These are phyloP conservation scores for Aspergillus heteromorphus DNA, from an alignment of 495 filamentous ascomycete species.

Conservation along the genomic window DNA sequence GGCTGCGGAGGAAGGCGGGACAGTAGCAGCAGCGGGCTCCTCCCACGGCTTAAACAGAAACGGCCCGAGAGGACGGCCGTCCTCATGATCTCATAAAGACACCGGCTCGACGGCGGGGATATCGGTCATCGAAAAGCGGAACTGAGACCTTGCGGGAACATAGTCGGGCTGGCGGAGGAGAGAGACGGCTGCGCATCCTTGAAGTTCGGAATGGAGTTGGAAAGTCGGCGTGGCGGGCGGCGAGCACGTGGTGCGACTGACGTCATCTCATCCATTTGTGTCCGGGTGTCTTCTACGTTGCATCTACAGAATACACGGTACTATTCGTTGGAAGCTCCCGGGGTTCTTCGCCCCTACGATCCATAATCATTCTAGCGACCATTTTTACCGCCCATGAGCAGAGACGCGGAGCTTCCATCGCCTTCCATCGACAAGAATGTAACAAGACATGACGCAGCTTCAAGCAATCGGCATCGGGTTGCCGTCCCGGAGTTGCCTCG, in stretches of 20 bases:
- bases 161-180: not conserved
- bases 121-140: conserved; percentile 1
- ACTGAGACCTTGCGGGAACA: not conserved
- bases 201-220: not conserved
- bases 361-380: too few species aligned
- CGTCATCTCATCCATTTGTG: conserved; percentile 3
- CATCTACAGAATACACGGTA: too few species aligned
- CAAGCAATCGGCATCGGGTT: not conserved
- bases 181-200: not conserved
- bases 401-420: too few species aligned
- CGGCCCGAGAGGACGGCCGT: conserved; percentile 48
- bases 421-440: not conserved
- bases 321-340: too few species aligned
- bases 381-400: too few species aligned
- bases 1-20: conserved; percentile 13
- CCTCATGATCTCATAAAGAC: conserved; percentile 46
- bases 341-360: too few species aligned
- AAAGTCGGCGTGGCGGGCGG: not conserved
- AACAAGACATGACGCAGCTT: not conserved
- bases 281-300: not conserved
- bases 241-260: conserved; percentile 15
- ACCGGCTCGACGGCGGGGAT: conserved; percentile 1
- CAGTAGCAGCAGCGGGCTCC: conserved; percentile 21
- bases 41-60: conserved; percentile 43
- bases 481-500: conserved; percentile 15